Percentiles rank a stretch among this genome's conserved stretches.
Conservation (phyloP, 768 basidiomycete genomes). For the Russula sp. region DNA sequence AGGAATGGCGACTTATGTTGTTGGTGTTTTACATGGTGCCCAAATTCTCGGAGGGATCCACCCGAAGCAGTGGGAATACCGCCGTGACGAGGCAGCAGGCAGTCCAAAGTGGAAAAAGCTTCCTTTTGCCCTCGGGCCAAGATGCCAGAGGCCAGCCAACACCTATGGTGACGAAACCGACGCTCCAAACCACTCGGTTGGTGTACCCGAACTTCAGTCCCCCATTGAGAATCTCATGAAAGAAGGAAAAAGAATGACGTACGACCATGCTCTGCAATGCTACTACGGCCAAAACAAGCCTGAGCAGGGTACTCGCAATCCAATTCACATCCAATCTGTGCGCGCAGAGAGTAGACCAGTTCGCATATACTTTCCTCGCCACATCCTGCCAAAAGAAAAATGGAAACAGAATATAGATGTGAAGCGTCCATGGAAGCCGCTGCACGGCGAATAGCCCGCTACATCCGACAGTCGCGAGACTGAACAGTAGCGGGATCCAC, state of each 20-base stretch:
- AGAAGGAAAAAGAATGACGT: slow-evolving; percentile 27
- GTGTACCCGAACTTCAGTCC: slow-evolving; percentile 56
- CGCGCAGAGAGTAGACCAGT: not conserved
- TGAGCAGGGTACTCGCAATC: slow-evolving; percentile 22
- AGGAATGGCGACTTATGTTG: not conserved
- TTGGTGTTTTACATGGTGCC: slow-evolving; percentile 44
- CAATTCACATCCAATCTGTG: not conserved
- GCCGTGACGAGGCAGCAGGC: slow-evolving; percentile 45
- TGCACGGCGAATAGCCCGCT: slow-evolving; percentile 54
- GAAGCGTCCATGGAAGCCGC: slow-evolving; percentile 62
- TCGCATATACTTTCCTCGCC: slow-evolving; percentile 1
- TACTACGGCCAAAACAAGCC: slow-evolving; percentile 31
- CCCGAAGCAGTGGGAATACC: slow-evolving; percentile 63
- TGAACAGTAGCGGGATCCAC: slow-evolving; percentile 20
- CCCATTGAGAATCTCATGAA: not conserved
- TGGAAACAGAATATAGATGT: slow-evolving; percentile 68
- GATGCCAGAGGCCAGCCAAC: slow-evolving; percentile 52
- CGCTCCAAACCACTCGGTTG: slow-evolving; percentile 62
- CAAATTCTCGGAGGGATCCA: slow-evolving; percentile 63
- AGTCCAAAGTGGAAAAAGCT: slow-evolving; percentile 37
- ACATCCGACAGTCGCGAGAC: slow-evolving; percentile 31
- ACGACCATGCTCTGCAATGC: slow-evolving; percentile 70
- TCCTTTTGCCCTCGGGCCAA: slow-evolving; percentile 36
- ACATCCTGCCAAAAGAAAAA: slow-evolving; percentile 70
- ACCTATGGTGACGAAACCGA: slow-evolving; percentile 55